Evolutionary conservation across 192 early-diverging fungal species (phyloP).

Genomic region (Pilaira anomala): DNA sequence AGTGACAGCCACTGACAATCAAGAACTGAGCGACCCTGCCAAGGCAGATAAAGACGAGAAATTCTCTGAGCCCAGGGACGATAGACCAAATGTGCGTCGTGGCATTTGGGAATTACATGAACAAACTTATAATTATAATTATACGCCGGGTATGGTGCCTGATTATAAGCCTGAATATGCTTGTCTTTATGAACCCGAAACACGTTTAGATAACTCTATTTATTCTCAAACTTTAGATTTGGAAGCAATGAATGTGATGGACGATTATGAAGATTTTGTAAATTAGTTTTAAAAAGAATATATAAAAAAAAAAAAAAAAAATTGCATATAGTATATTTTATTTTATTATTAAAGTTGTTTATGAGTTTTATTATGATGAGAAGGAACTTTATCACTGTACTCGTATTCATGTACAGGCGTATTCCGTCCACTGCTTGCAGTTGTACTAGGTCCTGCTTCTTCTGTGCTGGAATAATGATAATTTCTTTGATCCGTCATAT

Average conservation of each 20-base stretch:
- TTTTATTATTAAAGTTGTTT: no score
- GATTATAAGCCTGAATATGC: slow-evolving; percentile 54
- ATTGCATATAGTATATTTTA: no score
- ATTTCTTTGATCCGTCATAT: no score
- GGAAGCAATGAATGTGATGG: slow-evolving; percentile 10
- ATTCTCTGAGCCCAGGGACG: background rate
- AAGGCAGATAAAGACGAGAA: slow-evolving; percentile 22
- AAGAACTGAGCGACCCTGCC: slow-evolving; percentile 38
- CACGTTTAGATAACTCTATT: slow-evolving; percentile 6
- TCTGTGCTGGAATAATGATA: no score
- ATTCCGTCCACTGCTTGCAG: no score
- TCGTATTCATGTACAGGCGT: no score
- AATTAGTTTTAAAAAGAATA: slow-evolving; percentile 11
- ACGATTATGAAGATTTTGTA: slow-evolving; percentile 28
- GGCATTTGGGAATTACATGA: slow-evolving; percentile 90
- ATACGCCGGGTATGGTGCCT: slow-evolving; percentile 43
- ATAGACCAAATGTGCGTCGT: slow-evolving; percentile 44
- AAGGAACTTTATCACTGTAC: no score
- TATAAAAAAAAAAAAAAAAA: no score
- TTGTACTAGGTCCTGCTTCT: no score
- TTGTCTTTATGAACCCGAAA: slow-evolving; percentile 57
- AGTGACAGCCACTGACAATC: slow-evolving; percentile 53
- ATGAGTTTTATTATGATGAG: no score
- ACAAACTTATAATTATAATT: slow-evolving; percentile 81
- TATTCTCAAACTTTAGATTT: slow-evolving; percentile 1